These are phyloP conservation scores for Apiotrichum porosum DNA, from an alignment of 1,284 basidiomycete genomes.

Conservation along the genomic window DNA sequence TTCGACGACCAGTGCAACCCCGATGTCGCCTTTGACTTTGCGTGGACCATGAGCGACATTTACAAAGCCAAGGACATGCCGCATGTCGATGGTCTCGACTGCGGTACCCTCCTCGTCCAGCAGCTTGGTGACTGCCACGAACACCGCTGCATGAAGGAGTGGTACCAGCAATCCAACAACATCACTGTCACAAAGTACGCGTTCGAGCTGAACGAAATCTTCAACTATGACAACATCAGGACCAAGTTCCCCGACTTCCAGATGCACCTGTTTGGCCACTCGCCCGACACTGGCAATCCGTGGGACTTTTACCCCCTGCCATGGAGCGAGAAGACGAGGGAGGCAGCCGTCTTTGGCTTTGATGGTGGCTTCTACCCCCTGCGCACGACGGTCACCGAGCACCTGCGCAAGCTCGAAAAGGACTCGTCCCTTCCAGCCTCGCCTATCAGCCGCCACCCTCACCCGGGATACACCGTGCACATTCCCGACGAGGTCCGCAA, in stretches of 20 bases:
- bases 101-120: conserved; percentile 46
- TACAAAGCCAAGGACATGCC: conserved; percentile 40
- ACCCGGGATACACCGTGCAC: conserved; percentile 43
- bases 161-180: conserved; percentile 47
- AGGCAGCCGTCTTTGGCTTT: conserved; percentile 46
- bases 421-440: conserved; percentile 3
- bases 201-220: conserved; percentile 47
- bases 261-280: conserved; percentile 47
- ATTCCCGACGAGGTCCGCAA: conserved; percentile 24
- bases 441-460: conserved; percentile 32
- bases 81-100: conserved; percentile 42
- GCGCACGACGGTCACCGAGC: conserved; percentile 40
- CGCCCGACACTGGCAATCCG: conserved; percentile 45
- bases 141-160: conserved; percentile 41
- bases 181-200: conserved; percentile 50
- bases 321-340: conserved; percentile 33
- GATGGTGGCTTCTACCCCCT: conserved; percentile 48
- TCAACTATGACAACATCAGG: conserved; percentile 35
- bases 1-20: conserved; percentile 23
- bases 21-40: conserved; percentile 34
- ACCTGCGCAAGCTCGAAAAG: conserved; percentile 8
- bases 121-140: conserved; percentile 47
- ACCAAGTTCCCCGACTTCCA: conserved; percentile 33
- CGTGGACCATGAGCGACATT: conserved; percentile 47
- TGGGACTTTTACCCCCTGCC: conserved; percentile 48